Percentiles rank a stretch among this genome's conserved stretches.
These are phyloP conservation scores for Yamadazyma kanchanaburiensis DNA, from an alignment of 1,139 yeast species.

Conservation along the genomic window DNA sequence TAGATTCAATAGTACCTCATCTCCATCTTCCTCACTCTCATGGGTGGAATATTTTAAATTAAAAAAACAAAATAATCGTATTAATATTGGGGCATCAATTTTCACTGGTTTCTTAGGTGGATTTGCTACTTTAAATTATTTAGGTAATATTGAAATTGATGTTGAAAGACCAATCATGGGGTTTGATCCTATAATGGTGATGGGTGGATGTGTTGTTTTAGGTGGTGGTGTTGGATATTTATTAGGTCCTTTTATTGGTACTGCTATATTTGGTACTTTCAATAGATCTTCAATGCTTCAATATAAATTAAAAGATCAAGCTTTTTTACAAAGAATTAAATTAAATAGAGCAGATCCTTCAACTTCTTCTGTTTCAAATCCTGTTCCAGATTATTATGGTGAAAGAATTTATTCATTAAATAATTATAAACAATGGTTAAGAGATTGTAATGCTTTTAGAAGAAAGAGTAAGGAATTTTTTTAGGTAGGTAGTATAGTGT, in stretches of 20 bases:
- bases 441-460: slow-evolving; percentile 89
- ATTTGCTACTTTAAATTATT: slow-evolving; percentile 66
- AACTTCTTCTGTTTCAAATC: slow-evolving; percentile 88
- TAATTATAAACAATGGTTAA: slow-evolving; percentile 91
- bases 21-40: slow-evolving; percentile 21
- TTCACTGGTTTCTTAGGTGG: slow-evolving; percentile 69
- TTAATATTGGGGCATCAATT: slow-evolving; percentile 65
- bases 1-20: slow-evolving; percentile 4
- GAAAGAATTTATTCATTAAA: slow-evolving; percentile 86
- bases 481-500: too few species aligned
- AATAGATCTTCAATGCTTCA: slow-evolving; percentile 45
- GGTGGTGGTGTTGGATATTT: slow-evolving; percentile 80
- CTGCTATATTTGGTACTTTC: slow-evolving; percentile 56
- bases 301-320: slow-evolving; percentile 62
- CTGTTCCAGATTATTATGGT: slow-evolving; percentile 97
- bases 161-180: slow-evolving; percentile 82
- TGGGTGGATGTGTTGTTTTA: slow-evolving; percentile 60
- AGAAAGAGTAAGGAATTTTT: slow-evolving; percentile 82
- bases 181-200: slow-evolving; percentile 78
- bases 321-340: slow-evolving; percentile 70
- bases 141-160: slow-evolving; percentile 79
- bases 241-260: slow-evolving; percentile 82
- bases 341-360: slow-evolving; percentile 88
- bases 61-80: slow-evolving; percentile 70
- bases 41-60: slow-evolving; percentile 82